Evolutionary conservation across 1,284 basidiomycete species (phyloP).

Genomic region (Apiotrichum siamense): DNA sequence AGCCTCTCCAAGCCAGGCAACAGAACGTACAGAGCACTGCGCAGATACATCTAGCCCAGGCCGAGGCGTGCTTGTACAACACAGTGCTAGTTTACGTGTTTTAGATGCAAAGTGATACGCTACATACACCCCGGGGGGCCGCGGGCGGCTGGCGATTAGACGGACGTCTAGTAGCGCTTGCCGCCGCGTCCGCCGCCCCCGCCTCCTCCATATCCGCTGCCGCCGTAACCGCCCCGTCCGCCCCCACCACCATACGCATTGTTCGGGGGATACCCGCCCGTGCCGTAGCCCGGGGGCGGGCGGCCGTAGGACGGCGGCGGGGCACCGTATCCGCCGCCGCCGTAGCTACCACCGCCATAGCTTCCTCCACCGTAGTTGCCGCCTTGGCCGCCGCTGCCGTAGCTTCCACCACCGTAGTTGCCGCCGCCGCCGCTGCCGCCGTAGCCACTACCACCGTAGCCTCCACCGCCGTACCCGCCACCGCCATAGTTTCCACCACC

Average conservation of each 20-base stretch:
- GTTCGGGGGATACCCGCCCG: background rate
- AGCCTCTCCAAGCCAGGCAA: too few relatives aligned
- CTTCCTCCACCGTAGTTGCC: background rate
- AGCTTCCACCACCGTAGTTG: slow-evolving; percentile 17
- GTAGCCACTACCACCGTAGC: slow-evolving; percentile 47
- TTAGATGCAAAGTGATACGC: too few relatives aligned
- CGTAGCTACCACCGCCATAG: background rate
- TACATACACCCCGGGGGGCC: too few relatives aligned
- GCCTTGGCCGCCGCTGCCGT: background rate
- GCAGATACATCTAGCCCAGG: too few relatives aligned
- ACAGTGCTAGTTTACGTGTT: too few relatives aligned
- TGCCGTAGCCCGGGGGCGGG: background rate
- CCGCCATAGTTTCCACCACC: slow-evolving; percentile 9
- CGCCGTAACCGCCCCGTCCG: background rate
- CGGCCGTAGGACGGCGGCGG: background rate
- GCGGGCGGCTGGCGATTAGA: too few relatives aligned
- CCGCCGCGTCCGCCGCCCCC: background rate
- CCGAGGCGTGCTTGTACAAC: too few relatives aligned
- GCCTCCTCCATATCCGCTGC: background rate
- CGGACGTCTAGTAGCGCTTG: background rate
- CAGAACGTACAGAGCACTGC: too few relatives aligned
- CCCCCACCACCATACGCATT: background rate
- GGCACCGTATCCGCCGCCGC: background rate
- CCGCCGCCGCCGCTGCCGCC: slow-evolving; percentile 42
- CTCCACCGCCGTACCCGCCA: slow-evolving; percentile 50